Conservation (phyloP, 768 basidiomycete species). For the Suillus occidentalis region DNA sequence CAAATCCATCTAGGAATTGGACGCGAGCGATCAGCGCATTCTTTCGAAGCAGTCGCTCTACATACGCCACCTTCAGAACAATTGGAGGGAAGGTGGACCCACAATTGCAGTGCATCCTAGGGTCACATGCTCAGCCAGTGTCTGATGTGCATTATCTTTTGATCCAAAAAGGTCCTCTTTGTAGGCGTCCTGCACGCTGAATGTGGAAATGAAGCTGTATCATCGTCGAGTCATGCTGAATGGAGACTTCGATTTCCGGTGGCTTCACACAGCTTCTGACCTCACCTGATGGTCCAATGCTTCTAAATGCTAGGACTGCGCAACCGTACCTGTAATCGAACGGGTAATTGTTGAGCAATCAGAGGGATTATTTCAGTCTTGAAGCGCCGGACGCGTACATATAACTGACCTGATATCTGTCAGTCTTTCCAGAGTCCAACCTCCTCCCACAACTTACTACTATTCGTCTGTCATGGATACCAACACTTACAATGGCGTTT, state of each 20-base stretch:
- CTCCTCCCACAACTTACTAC: too few relatives aligned
- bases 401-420: not conserved
- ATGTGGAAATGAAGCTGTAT: not conserved
- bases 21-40: not conserved
- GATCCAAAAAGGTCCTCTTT: not conserved
- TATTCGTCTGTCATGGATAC: not conserved
- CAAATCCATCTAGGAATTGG: not conserved
- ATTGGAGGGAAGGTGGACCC: not conserved
- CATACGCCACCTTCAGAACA: not conserved
- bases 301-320: constrained; percentile 5
- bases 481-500: not conserved
- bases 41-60: not conserved
- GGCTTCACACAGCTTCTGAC: not conserved
- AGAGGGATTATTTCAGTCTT: not conserved
- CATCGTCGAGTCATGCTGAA: not conserved
- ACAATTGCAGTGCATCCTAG: constrained; percentile 2
- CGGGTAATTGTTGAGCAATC: not conserved
- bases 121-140: not conserved
- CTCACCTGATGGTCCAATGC: not conserved
- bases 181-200: not conserved
- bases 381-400: not conserved
- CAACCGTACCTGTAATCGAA: not conserved
- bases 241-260: not conserved
- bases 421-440: not conserved
- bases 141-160: not conserved